These are phyloP conservation scores for Calocybe cyanea DNA, from an alignment of 768 basidiomycete species.

Conservation along the genomic window DNA sequence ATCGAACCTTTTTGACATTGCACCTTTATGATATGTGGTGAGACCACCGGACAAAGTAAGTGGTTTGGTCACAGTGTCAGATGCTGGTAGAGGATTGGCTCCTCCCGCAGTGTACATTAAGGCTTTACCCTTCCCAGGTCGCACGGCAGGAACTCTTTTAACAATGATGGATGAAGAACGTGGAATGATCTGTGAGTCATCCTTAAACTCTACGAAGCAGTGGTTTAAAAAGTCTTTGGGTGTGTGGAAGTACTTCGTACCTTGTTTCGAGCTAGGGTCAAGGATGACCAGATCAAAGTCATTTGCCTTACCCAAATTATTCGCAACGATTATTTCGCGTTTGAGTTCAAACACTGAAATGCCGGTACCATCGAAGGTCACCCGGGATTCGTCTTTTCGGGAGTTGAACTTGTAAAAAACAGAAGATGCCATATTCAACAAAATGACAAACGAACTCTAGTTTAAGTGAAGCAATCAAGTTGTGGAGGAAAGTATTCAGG, in stretches of 20 bases:
- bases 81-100: constrained; percentile 39
- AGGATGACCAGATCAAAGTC: constrained; percentile 93
- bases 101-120: constrained; percentile 65
- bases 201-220: constrained; percentile 68
- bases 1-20: constrained; percentile 90
- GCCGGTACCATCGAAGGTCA: constrained; percentile 97
- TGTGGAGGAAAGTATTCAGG: neutral
- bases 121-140: constrained; percentile 81
- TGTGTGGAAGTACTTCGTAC: constrained; percentile 38
- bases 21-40: constrained; percentile 61
- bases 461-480: constrained; percentile 16
- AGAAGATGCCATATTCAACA: constrained; percentile 77
- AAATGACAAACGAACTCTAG: constrained; percentile 28
- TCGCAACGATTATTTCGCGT: constrained; percentile 95
- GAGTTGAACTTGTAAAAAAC: constrained; percentile 99
- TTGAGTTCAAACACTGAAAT: constrained; percentile 99
- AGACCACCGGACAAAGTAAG: constrained; percentile 29
- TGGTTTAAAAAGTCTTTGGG: neutral
- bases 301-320: constrained; percentile 92
- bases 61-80: constrained; percentile 40
- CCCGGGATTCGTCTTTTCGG: constrained; percentile 88
- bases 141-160: constrained; percentile 79
- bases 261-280: constrained; percentile 85
- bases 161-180: constrained; percentile 93
- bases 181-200: constrained; percentile 89